phyloP scores from a whole-genome alignment of 2,329 filamentous ascomycete genomes.

The Stachybotrys echinatus region DNA sequence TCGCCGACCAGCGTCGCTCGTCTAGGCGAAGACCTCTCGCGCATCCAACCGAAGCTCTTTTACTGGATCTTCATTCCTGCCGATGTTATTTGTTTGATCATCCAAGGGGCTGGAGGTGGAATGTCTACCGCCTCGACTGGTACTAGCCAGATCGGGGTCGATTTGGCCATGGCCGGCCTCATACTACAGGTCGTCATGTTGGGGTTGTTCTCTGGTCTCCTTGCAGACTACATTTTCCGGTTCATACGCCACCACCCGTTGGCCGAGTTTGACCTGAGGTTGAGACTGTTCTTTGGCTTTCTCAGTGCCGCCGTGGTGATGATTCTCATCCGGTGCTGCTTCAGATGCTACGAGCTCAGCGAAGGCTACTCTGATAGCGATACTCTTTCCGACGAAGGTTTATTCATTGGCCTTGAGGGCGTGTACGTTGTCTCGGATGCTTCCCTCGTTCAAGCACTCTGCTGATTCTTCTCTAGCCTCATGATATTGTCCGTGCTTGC shows the following conservation, averaged over 20 bases:
- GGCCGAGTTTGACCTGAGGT: slow-evolving; percentile 9
- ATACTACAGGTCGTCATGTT: slow-evolving; percentile 54
- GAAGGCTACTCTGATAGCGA: slow-evolving; percentile 51
- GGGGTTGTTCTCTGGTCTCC: slow-evolving; percentile 41
- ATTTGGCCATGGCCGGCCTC: slow-evolving; percentile 43
- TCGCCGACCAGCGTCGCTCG: slow-evolving; percentile 26
- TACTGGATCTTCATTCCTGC: slow-evolving; percentile 45
- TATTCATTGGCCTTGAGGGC: slow-evolving; percentile 52
- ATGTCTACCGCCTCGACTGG: slow-evolving; percentile 40
- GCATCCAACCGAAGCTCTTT: slow-evolving; percentile 32
- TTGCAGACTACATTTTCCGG: slow-evolving; percentile 41
- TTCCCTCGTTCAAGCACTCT: no score
- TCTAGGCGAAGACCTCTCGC: slow-evolving; percentile 31
- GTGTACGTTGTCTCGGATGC: no score
- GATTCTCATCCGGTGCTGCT: slow-evolving; percentile 57
- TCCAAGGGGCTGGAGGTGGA: slow-evolving; percentile 52
- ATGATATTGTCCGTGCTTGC: slow-evolving; percentile 28
- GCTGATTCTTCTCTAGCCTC: slow-evolving; percentile 22
- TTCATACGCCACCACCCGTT: slow-evolving; percentile 21
- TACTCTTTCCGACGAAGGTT: slow-evolving; percentile 43
- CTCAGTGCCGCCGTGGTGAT: slow-evolving; percentile 48
- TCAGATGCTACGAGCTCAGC: slow-evolving; percentile 59
- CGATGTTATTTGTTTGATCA: slow-evolving; percentile 47
- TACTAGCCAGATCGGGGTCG: slow-evolving; percentile 32
- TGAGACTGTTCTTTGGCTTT: slow-evolving; percentile 43